Percentiles rank a stretch among this genome's conserved stretches.
These are phyloP conservation scores for Annulohypoxylon moriforme DNA, from an alignment of 495 filamentous ascomycete genomes.

Conservation along the genomic window DNA sequence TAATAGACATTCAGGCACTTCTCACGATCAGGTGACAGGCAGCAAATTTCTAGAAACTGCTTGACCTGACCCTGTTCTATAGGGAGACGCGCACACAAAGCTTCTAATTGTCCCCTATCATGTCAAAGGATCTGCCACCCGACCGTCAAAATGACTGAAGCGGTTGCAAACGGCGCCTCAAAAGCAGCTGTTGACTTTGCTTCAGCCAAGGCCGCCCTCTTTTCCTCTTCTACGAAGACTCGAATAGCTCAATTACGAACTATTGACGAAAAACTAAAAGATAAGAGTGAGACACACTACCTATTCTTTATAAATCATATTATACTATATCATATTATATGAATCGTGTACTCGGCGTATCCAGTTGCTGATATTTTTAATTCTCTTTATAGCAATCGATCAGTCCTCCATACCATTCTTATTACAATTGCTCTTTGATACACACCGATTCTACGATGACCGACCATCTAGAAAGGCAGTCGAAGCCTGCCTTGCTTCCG, in stretches of 20 bases:
- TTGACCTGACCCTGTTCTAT: background rate
- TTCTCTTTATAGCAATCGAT: conserved; percentile 54
- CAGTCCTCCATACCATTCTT: conserved; percentile 53
- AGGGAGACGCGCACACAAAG: conserved; percentile 3
- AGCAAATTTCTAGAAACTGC: background rate
- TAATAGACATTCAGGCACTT: background rate
- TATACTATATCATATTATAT: background rate
- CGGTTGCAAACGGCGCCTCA: conserved; percentile 45
- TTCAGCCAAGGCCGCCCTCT: conserved; percentile 52
- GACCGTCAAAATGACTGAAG: conserved; percentile 59
- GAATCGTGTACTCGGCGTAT: background rate
- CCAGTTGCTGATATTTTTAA: conserved; percentile 15
- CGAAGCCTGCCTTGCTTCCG: conserved; percentile 74
- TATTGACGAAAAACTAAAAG: conserved; percentile 60
- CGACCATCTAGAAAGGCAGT: conserved; percentile 83
- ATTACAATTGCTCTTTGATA: conserved; percentile 80
- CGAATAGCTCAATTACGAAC: conserved; percentile 57
- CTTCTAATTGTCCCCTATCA: conserved; percentile 26
- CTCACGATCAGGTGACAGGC: background rate
- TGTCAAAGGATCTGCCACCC: conserved; percentile 47
- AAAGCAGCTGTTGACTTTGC: conserved; percentile 52
- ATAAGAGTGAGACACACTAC: conserved; percentile 53
- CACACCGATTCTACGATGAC: conserved; percentile 88
- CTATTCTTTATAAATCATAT: background rate
- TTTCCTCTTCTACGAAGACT: conserved; percentile 61